Percentiles rank a stretch among this genome's conserved stretches.
Conservation (phyloP, 176 grass and related monocot genomes). For the Phoenix dactylifera region DNA sequence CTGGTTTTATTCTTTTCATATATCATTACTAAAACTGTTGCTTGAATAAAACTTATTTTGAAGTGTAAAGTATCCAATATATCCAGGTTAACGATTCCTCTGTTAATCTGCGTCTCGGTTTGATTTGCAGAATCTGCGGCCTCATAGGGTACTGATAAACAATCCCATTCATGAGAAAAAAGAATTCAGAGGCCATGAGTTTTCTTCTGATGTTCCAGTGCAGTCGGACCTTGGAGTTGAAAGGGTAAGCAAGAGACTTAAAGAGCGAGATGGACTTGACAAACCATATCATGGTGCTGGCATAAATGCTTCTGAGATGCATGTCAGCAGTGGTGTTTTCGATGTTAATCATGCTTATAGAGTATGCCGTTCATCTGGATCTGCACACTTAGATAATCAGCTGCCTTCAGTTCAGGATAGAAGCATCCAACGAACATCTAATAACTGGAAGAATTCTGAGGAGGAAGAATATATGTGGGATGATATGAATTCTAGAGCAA, state of each 20-base stretch:
- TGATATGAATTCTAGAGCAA: conserved; percentile 44
- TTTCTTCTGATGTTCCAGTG: conserved; percentile 35
- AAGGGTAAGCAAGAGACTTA: conserved; percentile 36
- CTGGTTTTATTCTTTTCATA: conserved; percentile 2
- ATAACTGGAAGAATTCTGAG: conserved; percentile 90
- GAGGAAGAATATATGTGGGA: conserved; percentile 97
- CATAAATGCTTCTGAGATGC: conserved; percentile 31
- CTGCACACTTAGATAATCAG: conserved; percentile 31
- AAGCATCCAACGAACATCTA: conserved; percentile 36
- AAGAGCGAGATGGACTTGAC: conserved; percentile 38
- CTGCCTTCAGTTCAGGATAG: conserved; percentile 45
- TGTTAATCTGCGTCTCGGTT: conserved; percentile 12
- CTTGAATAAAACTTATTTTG: no score
- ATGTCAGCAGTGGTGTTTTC: conserved; percentile 30
- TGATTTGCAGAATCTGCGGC: conserved; percentile 25
- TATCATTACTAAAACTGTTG: no score
- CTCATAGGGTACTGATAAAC: conserved; percentile 32
- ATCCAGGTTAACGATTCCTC: no score
- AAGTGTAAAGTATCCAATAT: no score
- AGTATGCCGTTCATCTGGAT: conserved; percentile 26
- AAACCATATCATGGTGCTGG: conserved; percentile 26
- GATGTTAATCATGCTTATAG: conserved; percentile 31
- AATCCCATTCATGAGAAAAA: conserved; percentile 45
- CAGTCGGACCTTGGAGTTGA: conserved; percentile 28
- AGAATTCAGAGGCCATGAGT: conserved; percentile 37